Evolutionary conservation across 2,329 filamentous ascomycete genomes (phyloP).

Genomic region (Colletotrichum eleusines): DNA sequence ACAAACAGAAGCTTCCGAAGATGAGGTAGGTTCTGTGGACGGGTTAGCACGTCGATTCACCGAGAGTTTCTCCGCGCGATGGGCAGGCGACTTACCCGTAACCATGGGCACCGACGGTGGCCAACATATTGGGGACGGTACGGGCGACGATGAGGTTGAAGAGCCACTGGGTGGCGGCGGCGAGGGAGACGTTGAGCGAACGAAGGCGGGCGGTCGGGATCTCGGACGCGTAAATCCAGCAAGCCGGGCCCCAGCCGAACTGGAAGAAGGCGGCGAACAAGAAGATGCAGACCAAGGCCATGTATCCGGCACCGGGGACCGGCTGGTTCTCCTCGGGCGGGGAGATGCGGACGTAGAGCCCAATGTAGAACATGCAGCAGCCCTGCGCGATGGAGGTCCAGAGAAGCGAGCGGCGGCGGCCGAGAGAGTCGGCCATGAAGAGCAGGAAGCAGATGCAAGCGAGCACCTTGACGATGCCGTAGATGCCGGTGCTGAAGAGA

Average conservation of each 20-base stretch:
- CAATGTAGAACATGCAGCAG: conserved; percentile 74
- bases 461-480: conserved; percentile 72
- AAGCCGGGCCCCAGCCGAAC: conserved; percentile 59
- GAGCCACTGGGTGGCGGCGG: conserved; percentile 75
- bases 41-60: not conserved
- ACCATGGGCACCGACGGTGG: conserved; percentile 53
- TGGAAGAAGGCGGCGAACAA: conserved; percentile 70
- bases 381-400: conserved; percentile 73
- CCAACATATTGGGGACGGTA: conserved; percentile 73
- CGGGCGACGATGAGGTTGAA: conserved; percentile 78
- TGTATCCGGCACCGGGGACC: conserved; percentile 72
- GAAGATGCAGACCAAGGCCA: conserved; percentile 75
- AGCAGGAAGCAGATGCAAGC: conserved; percentile 70
- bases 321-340: conserved; percentile 61
- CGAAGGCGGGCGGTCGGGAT: conserved; percentile 74
- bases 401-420: conserved; percentile 66
- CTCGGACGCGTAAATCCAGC: conserved; percentile 67
- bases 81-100: conserved; percentile 52
- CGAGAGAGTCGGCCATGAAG: conserved; percentile 71
- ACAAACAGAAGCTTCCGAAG: conserved; percentile 72
- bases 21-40: conserved; percentile 68
- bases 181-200: conserved; percentile 73
- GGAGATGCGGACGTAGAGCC: conserved; percentile 70
- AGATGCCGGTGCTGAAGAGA: conserved; percentile 73
- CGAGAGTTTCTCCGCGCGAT: not conserved